phyloP scores from a whole-genome alignment of 345 rosid genomes.

The Aquilaria yunnanensis region DNA sequence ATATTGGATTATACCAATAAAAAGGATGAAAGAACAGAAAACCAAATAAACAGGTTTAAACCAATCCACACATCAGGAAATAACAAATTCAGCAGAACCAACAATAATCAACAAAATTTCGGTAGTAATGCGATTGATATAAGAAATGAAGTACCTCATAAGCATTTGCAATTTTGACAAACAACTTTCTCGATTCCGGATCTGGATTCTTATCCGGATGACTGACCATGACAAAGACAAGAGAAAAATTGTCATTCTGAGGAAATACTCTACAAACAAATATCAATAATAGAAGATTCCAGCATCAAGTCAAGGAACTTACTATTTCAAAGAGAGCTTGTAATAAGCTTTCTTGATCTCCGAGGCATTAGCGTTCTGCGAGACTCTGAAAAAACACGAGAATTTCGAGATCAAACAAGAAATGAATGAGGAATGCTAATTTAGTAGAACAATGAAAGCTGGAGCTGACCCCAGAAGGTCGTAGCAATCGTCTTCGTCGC shows the following conservation, averaged over 20 bases:
- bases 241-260: not conserved
- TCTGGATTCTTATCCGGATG: conserved; percentile 98
- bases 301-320: conserved; percentile 17
- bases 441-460: not conserved
- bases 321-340: conserved; percentile 88
- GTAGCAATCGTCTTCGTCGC: conserved; percentile 96
- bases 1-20: not conserved
- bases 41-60: not conserved
- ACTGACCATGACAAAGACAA: conserved; percentile 26
- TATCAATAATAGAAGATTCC: too few species aligned
- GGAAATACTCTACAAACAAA: not conserved
- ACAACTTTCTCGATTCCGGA: conserved; percentile 84
- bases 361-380: conserved; percentile 81
- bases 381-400: conserved; percentile 41
- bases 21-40: not conserved
- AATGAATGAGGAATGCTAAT: not conserved
- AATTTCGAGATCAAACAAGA: not conserved
- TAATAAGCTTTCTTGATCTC: conserved; percentile 96
- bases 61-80: not conserved
- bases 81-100: not conserved
- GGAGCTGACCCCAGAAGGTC: conserved; percentile 75
- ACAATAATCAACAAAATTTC: not conserved
- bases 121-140: not conserved
- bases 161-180: conserved; percentile 94
- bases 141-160: conserved; percentile 57